phyloP scores from a whole-genome alignment of 2,329 filamentous ascomycete species.

The Aureobasidium sp. region DNA sequence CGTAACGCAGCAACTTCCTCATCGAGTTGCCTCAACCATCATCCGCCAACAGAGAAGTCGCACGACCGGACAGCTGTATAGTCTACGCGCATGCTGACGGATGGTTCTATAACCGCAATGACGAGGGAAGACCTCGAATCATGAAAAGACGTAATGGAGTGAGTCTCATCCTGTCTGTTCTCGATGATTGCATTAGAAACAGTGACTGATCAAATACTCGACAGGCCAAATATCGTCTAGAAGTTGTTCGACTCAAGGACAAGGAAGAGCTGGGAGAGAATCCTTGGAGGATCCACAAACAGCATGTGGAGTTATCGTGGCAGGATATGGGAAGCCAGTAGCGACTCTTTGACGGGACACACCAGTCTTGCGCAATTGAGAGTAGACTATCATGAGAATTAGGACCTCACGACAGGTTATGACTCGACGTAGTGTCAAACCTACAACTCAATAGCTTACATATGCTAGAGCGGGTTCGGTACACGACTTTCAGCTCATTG shows the following conservation, averaged over 20 bases:
- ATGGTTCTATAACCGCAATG: background rate
- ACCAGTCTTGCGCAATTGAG: no score
- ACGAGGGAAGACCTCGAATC: background rate
- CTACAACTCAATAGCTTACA: no score
- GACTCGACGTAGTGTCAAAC: no score
- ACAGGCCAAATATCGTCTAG: background rate
- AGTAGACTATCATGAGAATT: no score
- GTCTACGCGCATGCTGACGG: background rate
- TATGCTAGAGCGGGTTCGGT: no score
- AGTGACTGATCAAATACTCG: background rate
- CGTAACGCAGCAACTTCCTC: background rate
- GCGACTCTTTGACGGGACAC: background rate
- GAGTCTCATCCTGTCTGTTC: background rate
- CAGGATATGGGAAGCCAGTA: background rate
- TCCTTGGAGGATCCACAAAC: background rate
- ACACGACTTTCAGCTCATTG: no score
- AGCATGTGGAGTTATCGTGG: background rate
- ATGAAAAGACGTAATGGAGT: background rate
- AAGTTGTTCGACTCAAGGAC: background rate
- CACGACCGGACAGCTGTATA: background rate
- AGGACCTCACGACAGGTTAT: no score
- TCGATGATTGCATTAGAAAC: background rate
- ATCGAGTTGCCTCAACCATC: background rate
- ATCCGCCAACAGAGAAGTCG: background rate
- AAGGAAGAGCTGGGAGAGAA: background rate